Conservation (phyloP, 202 grass and related monocot species). For the Dendrocalamus latiflorus region DNA sequence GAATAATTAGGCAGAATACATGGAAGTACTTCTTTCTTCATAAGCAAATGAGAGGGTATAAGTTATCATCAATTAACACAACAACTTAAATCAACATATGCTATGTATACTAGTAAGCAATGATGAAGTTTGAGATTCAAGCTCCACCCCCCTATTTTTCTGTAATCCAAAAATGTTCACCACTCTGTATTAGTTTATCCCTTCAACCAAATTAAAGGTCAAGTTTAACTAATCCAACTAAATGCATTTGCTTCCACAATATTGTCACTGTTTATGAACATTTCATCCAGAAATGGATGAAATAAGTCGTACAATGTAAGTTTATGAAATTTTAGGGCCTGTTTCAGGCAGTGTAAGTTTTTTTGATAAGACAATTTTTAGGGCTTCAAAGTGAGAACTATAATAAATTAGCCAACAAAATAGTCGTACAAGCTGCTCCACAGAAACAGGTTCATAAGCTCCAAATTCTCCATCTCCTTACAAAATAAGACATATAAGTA, state of each 20-base stretch:
- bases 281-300: background rate
- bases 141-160: background rate
- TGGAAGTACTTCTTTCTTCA: background rate
- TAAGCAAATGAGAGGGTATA: background rate
- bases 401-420: too few relatives aligned
- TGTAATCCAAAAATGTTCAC: background rate
- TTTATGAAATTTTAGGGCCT: background rate
- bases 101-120: background rate
- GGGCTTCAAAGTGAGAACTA: background rate
- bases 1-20: background rate
- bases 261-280: background rate
- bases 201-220: background rate
- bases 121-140: background rate
- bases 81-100: background rate
- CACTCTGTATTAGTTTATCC: background rate
- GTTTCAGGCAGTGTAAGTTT: background rate
- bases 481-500: background rate
- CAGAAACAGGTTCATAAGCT: background rate
- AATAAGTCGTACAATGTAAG: too few relatives aligned
- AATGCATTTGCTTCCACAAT: background rate
- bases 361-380: background rate
- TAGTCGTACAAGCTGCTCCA: background rate
- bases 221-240: background rate
- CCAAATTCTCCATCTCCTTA: background rate
- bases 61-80: background rate